A percentile compares a stretch with the other conserved stretches of the same genome.
These are phyloP conservation scores for Diaporthe nobilis DNA, from an alignment of 2,329 filamentous ascomycete species.

Conservation along the genomic window DNA sequence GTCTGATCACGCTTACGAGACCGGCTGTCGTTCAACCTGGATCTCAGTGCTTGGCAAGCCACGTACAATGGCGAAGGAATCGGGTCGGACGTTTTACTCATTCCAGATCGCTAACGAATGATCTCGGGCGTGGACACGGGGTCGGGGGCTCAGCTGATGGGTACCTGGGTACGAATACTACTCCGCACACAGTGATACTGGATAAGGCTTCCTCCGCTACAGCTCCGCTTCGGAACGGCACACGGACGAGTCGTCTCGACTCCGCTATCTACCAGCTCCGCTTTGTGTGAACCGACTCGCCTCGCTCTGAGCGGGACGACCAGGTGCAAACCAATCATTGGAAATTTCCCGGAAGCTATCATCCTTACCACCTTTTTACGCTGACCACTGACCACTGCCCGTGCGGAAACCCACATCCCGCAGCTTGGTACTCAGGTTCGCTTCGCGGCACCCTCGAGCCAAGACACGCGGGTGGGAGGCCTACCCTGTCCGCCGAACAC, in stretches of 20 bases:
- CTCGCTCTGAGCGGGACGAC: constrained; percentile 24
- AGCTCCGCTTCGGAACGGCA: constrained; percentile 39
- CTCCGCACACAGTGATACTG: constrained; percentile 29
- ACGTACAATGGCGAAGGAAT: constrained; percentile 28
- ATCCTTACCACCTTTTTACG: constrained; percentile 1
- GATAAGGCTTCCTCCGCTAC: constrained; percentile 36
- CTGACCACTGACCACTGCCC: constrained; percentile 6
- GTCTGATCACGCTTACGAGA: constrained; percentile 26
- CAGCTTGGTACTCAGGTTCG: constrained; percentile 15
- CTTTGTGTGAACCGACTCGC: constrained; percentile 34
- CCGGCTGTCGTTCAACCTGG: constrained; percentile 26
- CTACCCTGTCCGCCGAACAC: not conserved
- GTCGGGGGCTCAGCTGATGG: constrained; percentile 38
- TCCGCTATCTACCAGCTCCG: constrained; percentile 38
- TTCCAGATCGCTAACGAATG: constrained; percentile 35
- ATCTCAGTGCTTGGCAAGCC: constrained; percentile 26
- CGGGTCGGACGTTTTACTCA: constrained; percentile 30
- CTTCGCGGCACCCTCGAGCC: constrained; percentile 4
- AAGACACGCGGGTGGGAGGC: not conserved
- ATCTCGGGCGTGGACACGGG: constrained; percentile 29
- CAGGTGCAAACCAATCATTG: constrained; percentile 24
- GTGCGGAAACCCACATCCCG: constrained; percentile 19
- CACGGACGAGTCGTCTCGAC: constrained; percentile 32
- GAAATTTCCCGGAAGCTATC: not conserved
- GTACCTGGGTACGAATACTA: constrained; percentile 24